phyloP scores from a whole-genome alignment of 1,284 basidiomycete species.

The Microbotryomycetes sp. region DNA sequence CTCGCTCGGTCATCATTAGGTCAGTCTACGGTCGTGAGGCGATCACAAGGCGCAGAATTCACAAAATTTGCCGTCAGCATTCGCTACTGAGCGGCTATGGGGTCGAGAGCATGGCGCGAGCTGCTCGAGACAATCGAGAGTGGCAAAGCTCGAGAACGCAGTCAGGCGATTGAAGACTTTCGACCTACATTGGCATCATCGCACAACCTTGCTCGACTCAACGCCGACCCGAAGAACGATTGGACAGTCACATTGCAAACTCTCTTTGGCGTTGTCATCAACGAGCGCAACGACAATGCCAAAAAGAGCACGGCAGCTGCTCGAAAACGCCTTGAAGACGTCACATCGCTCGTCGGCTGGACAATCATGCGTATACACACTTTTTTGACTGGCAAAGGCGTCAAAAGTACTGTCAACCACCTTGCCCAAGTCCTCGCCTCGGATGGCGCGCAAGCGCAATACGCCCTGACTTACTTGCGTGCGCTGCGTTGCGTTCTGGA shows the following conservation, averaged over 20 bases:
- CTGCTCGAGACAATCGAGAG: neutral
- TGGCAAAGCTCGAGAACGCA: neutral
- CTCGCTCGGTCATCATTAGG: no score
- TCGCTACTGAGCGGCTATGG: no score
- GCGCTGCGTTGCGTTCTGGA: conserved; percentile 58
- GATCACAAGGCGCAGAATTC: no score
- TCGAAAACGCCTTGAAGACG: conserved; percentile 55
- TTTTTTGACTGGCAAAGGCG: conserved; percentile 51
- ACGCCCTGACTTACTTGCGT: conserved; percentile 75
- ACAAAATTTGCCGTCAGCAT: neutral
- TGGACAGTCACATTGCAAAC: conserved; percentile 70
- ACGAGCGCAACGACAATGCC: conserved; percentile 53
- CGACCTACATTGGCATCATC: conserved; percentile 46
- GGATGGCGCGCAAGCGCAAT: conserved; percentile 52
- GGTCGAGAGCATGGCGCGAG: neutral
- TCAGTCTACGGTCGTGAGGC: no score
- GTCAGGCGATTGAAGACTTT: neutral
- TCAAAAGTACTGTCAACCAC: conserved; percentile 57
- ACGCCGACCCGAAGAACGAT: conserved; percentile 43
- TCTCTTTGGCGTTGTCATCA: conserved; percentile 58
- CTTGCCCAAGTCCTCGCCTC: conserved; percentile 53
- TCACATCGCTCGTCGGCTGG: conserved; percentile 61
- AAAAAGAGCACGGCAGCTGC: conserved; percentile 49
- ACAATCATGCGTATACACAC: conserved; percentile 55
- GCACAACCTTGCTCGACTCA: conserved; percentile 49